These are phyloP conservation scores for Tubosaeta sp. DNA, from an alignment of 768 basidiomycete species.

Conservation along the genomic window DNA sequence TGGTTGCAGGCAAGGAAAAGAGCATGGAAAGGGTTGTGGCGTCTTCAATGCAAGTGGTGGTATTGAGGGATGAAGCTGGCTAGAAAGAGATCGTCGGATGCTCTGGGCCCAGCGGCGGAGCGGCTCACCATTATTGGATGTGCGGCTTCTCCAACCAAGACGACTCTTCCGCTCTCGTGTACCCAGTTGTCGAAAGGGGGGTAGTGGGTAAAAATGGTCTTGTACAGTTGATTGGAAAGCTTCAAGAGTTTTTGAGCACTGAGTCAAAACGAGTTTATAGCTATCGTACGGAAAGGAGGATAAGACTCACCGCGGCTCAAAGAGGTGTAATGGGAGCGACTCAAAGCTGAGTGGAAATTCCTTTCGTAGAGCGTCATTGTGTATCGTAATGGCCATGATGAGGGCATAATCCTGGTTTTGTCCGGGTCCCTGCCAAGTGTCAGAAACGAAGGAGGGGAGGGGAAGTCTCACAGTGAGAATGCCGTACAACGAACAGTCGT, in stretches of 20 bases:
- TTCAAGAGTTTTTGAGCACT: slow-evolving; percentile 21
- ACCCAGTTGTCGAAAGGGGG: slow-evolving; percentile 45
- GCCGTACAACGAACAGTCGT: slow-evolving; percentile 18
- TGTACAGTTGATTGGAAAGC: slow-evolving; percentile 13
- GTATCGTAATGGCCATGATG: slow-evolving; percentile 6
- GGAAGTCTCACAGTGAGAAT: slow-evolving; percentile 14
- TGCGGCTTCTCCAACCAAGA: slow-evolving; percentile 55
- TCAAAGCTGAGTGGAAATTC: slow-evolving; percentile 12
- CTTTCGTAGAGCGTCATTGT: not conserved
- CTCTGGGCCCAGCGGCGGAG: not conserved
- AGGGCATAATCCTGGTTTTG: slow-evolving; percentile 14
- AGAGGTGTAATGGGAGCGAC: slow-evolving; percentile 11
- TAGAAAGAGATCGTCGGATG: slow-evolving; percentile 14
- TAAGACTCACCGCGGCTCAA: slow-evolving; percentile 21
- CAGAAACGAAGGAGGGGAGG: not conserved
- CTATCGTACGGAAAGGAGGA: not conserved
- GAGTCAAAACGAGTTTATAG: not conserved
- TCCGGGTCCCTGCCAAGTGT: slow-evolving; percentile 7
- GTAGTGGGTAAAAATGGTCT: slow-evolving; percentile 31
- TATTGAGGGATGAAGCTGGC: slow-evolving; percentile 49
- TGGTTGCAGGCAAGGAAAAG: slow-evolving; percentile 46
- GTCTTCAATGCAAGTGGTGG: slow-evolving; percentile 52
- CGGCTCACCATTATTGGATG: slow-evolving; percentile 47
- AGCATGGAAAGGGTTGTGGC: slow-evolving; percentile 55
- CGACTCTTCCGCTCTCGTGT: slow-evolving; percentile 46